These are phyloP conservation scores for Protostelium mycophagum DNA, from an alignment of 78 protist species.

Conservation along the genomic window DNA sequence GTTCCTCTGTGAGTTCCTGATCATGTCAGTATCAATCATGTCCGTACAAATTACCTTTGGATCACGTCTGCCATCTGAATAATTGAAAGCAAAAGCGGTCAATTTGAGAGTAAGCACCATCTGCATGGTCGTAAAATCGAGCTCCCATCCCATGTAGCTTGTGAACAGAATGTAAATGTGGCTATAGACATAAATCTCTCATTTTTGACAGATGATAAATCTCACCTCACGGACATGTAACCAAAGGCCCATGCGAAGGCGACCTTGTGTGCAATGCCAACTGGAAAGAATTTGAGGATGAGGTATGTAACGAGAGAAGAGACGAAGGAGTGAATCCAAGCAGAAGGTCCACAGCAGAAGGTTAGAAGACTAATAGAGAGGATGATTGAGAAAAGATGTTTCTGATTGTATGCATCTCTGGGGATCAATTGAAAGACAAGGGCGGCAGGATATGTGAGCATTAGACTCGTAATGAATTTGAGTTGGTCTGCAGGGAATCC, in stretches of 20 bases:
- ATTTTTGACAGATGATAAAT: not conserved
- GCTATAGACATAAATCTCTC: not conserved
- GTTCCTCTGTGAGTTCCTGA: constrained; percentile 35
- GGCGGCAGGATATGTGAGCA: constrained; percentile 46
- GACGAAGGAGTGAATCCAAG: constrained; percentile 49
- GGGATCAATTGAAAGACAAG: constrained; percentile 20
- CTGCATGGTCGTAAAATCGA: constrained; percentile 55
- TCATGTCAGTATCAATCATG: not conserved
- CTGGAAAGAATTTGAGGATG: constrained; percentile 23
- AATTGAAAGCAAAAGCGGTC: constrained; percentile 60
- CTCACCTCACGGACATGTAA: constrained; percentile 23
- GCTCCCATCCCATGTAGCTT: constrained; percentile 56
- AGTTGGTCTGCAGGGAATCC: constrained; percentile 51
- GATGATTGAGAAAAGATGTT: constrained; percentile 30
- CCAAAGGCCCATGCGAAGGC: constrained; percentile 39
- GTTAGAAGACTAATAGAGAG: constrained; percentile 28
- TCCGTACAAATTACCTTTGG: not conserved
- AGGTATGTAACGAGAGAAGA: constrained; percentile 15
- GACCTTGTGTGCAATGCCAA: constrained; percentile 11
- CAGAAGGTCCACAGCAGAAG: constrained; percentile 29
- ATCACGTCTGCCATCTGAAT: constrained; percentile 40
- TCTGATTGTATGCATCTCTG: constrained; percentile 3
- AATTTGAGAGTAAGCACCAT: constrained; percentile 65
- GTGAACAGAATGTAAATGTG: constrained; percentile 39
- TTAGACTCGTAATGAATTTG: constrained; percentile 37